These are phyloP conservation scores for Discostella pseudostelligera DNA, from an alignment of 108 stramenopile species.

Conservation along the genomic window DNA sequence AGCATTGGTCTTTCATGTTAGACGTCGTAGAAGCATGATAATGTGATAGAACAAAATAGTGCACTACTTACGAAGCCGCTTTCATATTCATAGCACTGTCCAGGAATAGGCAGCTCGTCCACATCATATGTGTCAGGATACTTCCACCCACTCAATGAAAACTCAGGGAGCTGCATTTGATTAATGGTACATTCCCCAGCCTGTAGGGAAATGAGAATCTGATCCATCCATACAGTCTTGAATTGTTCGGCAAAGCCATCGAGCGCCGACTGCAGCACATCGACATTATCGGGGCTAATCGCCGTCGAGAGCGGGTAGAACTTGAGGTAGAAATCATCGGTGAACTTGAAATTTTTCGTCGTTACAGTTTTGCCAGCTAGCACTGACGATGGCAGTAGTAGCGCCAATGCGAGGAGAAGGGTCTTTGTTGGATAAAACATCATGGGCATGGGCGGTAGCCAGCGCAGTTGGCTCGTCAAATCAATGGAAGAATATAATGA, in stretches of 20 bases:
- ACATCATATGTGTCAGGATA: constrained; percentile 35
- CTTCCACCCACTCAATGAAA: constrained; percentile 36
- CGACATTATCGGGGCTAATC: constrained; percentile 23
- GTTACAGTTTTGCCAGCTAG: too few species aligned
- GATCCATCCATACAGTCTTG: constrained; percentile 13
- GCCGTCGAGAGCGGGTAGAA: constrained; percentile 21
- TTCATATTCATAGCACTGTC: constrained; percentile 24
- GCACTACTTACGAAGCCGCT: constrained; percentile 5
- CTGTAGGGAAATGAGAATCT: constrained; percentile 18
- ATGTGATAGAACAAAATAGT: background rate
- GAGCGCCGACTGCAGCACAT: constrained; percentile 19
- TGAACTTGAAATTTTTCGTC: constrained; percentile 33
- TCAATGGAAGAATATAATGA: too few species aligned
- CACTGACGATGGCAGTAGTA: too few species aligned
- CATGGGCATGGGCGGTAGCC: too few species aligned
- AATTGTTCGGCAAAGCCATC: constrained; percentile 12
- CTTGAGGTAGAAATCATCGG: constrained; percentile 29
- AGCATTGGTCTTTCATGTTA: background rate
- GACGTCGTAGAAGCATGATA: background rate
- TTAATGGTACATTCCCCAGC: constrained; percentile 19
- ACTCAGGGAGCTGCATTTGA: constrained; percentile 22
- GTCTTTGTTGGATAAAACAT: too few species aligned
- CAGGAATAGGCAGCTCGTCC: constrained; percentile 25
- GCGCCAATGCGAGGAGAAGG: too few species aligned
- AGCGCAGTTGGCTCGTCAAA: too few species aligned